Percentiles rank a stretch among this genome's conserved stretches.
Evolutionary conservation across 2,329 filamentous ascomycete species (phyloP).

Genomic region (Colletotrichum phormii): DNA sequence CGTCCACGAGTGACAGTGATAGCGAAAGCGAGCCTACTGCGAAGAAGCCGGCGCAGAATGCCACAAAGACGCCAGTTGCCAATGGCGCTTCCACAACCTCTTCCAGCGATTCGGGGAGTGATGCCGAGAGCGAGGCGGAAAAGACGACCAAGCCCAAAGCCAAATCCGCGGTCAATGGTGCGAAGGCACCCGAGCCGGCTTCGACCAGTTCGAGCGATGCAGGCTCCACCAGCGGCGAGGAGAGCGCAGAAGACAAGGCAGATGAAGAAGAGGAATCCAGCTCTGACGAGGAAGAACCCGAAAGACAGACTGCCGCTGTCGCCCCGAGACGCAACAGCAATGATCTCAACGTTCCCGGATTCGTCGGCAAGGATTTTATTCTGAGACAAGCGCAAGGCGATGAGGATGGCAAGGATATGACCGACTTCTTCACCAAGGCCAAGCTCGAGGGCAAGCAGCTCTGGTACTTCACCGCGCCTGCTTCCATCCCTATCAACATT

Average conservation of each 20-base stretch:
- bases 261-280: slow-evolving; percentile 36
- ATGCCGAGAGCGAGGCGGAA: slow-evolving; percentile 42
- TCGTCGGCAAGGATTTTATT: slow-evolving; percentile 64
- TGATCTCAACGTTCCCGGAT: slow-evolving; percentile 52
- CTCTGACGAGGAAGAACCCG: slow-evolving; percentile 35
- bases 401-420: slow-evolving; percentile 59
- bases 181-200: slow-evolving; percentile 27
- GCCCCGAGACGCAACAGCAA: slow-evolving; percentile 45
- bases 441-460: slow-evolving; percentile 77
- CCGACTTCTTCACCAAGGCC: slow-evolving; percentile 67
- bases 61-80: slow-evolving; percentile 33
- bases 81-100: slow-evolving; percentile 34
- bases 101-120: slow-evolving; percentile 43
- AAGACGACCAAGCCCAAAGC: slow-evolving; percentile 38
- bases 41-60: slow-evolving; percentile 37
- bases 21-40: slow-evolving; percentile 43
- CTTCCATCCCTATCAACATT: slow-evolving; percentile 74
- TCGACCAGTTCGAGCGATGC: slow-evolving; percentile 40
- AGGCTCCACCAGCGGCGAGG: slow-evolving; percentile 40
- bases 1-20: slow-evolving; percentile 44
- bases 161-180: slow-evolving; percentile 26
- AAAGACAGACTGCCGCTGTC: slow-evolving; percentile 42
- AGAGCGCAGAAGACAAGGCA: slow-evolving; percentile 42
- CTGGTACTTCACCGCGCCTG: slow-evolving; percentile 83
- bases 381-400: slow-evolving; percentile 60